These are phyloP conservation scores for Colletotrichum sp. DNA, from an alignment of 2,329 filamentous ascomycete species.

Conservation along the genomic window DNA sequence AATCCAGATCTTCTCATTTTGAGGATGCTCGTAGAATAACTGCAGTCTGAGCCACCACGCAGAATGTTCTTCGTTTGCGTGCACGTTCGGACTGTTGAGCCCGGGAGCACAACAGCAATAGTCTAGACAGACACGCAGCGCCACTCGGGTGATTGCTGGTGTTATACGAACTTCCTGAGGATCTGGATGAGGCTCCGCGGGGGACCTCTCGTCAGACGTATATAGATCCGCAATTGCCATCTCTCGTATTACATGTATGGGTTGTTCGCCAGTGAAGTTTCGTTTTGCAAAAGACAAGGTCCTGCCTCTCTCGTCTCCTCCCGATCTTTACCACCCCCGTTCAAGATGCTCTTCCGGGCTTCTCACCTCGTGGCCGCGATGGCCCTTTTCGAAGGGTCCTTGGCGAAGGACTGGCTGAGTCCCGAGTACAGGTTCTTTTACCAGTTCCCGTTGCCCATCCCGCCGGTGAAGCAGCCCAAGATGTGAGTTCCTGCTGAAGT, in stretches of 20 bases:
- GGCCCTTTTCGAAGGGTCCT: constrained; percentile 2
- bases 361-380: neutral
- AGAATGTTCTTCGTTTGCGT: neutral
- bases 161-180: neutral
- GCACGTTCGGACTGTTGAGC: neutral
- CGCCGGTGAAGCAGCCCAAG: constrained; percentile 44
- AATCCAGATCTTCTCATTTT: neutral
- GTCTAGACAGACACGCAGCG: neutral
- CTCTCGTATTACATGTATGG: neutral
- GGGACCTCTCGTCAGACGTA: neutral
- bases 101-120: neutral
- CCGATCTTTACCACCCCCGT: neutral
- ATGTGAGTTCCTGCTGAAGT: constrained; percentile 30
- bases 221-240: neutral
- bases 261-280: neutral
- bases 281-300: neutral
- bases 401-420: constrained; percentile 23
- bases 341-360: neutral
- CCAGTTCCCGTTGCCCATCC: constrained; percentile 46
- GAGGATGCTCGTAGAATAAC: neutral
- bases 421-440: constrained; percentile 42
- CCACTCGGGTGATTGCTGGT: neutral
- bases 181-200: neutral
- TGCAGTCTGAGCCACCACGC: neutral
- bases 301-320: neutral